Conservation (phyloP, 768 basidiomycete species). For the Pulveroboletus sp. region DNA sequence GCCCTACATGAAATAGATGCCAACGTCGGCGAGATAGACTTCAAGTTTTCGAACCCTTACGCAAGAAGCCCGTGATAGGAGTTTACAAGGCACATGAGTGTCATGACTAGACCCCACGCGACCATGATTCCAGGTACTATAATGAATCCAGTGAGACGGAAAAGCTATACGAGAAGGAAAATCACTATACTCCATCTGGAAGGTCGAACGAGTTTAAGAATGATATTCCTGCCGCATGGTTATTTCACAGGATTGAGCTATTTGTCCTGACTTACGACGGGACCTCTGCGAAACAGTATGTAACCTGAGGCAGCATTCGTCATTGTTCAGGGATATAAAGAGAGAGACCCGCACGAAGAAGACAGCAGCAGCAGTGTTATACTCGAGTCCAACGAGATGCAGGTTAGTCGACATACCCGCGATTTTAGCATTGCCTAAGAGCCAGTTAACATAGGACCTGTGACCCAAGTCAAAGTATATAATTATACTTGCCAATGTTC, state of each 20-base stretch:
- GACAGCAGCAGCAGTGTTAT: neutral
- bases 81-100: conserved; percentile 36
- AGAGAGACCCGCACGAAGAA: neutral
- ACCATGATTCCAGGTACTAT: conserved; percentile 39
- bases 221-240: conserved; percentile 31
- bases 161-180: neutral
- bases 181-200: conserved; percentile 33
- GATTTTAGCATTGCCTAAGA: neutral
- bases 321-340: neutral
- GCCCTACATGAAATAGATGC: conserved; percentile 20
- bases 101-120: conserved; percentile 37
- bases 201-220: conserved; percentile 33
- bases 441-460: neutral
- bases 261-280: neutral
- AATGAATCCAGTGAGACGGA: conserved; percentile 9
- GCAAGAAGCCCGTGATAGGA: conserved; percentile 26
- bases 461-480: neutral
- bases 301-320: neutral
- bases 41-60: conserved; percentile 18
- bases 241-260: neutral
- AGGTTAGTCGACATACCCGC: neutral
- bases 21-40: neutral
- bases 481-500: neutral
- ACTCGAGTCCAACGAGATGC: neutral
- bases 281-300: neutral